Evolutionary conservation across 2,329 filamentous ascomycete species (phyloP).

Genomic region (Phoma herbarum): DNA sequence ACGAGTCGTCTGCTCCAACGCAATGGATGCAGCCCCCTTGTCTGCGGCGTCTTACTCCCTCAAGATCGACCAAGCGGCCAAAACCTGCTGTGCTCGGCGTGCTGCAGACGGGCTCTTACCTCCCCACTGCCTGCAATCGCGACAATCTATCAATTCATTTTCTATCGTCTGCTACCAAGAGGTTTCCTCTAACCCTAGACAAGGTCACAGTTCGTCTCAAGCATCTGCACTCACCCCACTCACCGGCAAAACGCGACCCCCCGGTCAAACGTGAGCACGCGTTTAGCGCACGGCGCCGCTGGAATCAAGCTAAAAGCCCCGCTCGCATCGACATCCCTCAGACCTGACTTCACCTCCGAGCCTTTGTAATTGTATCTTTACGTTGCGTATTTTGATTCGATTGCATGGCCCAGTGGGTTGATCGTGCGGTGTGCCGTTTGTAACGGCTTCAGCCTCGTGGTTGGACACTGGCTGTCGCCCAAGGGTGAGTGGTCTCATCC

Average conservation of each 20-base stretch:
- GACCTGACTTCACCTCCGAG: neutral
- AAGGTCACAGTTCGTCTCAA: neutral
- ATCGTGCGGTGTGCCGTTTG: neutral
- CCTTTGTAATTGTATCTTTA: neutral
- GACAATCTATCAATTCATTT: neutral
- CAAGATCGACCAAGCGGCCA: neutral
- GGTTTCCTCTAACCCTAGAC: neutral
- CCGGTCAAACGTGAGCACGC: conserved; percentile 23
- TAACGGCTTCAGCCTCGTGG: conserved; percentile 1
- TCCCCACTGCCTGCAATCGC: neutral
- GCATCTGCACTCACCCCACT: conserved; percentile 4
- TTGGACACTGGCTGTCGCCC: neutral
- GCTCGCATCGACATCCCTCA: neutral
- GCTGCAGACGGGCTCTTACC: neutral
- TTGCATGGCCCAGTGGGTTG: neutral
- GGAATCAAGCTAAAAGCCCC: conserved; percentile 5
- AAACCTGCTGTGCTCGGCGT: neutral
- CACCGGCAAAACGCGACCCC: conserved; percentile 12
- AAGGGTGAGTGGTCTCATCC: conserved; percentile 8
- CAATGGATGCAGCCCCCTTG: neutral
- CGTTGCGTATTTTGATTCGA: neutral
- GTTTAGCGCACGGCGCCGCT: conserved; percentile 13
- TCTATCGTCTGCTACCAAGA: neutral
- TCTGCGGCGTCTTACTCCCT: neutral
- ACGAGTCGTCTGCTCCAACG: neutral